These are phyloP conservation scores for Marchantia polymorpha DNA, from an alignment of 225 moss, liverwort and hornwort genomes.

Conservation along the genomic window DNA sequence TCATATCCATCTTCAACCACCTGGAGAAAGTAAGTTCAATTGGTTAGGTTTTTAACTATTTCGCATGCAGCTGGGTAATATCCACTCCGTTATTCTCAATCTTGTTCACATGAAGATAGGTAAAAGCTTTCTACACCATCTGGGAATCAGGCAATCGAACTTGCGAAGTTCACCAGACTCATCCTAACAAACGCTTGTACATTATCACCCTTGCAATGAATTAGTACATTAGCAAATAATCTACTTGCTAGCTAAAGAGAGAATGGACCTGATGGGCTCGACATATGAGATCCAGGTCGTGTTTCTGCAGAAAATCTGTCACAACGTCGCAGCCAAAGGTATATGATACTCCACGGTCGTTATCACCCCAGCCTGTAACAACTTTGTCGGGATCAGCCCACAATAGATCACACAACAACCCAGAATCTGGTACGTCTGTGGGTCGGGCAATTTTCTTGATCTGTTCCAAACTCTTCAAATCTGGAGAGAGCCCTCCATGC, in stretches of 20 bases:
- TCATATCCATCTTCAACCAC: conserved; percentile 95
- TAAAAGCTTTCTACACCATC: no score
- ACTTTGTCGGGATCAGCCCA: conserved; percentile 99
- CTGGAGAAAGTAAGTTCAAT: conserved; percentile 14
- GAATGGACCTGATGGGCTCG: conserved; percentile 87
- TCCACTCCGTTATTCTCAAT: no score
- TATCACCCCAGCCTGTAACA: conserved; percentile 89
- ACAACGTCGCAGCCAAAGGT: conserved; percentile 88
- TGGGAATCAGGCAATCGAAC: no score
- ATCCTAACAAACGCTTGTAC: no score
- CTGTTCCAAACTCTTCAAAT: conserved; percentile 95
- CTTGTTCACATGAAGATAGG: no score
- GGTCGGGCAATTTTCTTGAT: conserved; percentile 98
- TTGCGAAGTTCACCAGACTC: no score
- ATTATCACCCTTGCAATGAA: no score
- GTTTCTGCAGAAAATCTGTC: conserved; percentile 88
- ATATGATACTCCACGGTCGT: conserved; percentile 91
- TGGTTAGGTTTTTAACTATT: no score
- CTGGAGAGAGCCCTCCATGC: conserved; percentile 98
- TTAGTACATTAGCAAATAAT: no score
- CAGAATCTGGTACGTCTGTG: conserved; percentile 92
- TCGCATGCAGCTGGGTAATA: no score
- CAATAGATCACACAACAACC: conserved; percentile 89
- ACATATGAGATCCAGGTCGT: conserved; percentile 96
- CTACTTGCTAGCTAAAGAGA: background rate